Evolutionary conservation across 176 grass and related monocot genomes (phyloP).

Genomic region (Lolium multiflorum): DNA sequence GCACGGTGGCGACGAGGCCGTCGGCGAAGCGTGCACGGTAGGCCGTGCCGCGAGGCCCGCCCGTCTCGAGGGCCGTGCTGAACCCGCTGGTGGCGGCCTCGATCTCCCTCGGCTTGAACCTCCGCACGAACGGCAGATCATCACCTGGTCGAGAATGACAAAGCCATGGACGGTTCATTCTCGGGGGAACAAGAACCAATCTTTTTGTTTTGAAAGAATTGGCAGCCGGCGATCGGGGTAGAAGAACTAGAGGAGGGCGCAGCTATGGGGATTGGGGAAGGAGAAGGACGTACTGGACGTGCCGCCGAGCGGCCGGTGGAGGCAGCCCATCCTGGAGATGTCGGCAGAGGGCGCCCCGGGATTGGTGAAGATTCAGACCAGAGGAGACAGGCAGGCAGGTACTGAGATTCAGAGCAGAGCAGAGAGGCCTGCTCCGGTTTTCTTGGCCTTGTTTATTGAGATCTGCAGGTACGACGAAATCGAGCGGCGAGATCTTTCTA

Average conservation of each 20-base stretch:
- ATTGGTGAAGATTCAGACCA: constrained; percentile 21
- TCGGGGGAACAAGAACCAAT: too few relatives aligned
- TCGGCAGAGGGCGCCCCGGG: constrained; percentile 14
- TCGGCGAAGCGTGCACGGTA: constrained; percentile 82
- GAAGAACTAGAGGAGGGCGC: neutral
- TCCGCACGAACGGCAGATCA: constrained; percentile 62
- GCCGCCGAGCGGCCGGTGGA: constrained; percentile 41
- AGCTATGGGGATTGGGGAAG: neutral
- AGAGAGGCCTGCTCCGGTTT: neutral
- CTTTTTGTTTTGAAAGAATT: too few relatives aligned
- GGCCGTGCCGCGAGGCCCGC: constrained; percentile 54
- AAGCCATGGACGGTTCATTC: neutral
- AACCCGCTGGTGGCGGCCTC: constrained; percentile 77
- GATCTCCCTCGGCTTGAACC: constrained; percentile 73
- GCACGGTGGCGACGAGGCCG: constrained; percentile 72
- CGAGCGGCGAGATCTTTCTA: neutral
- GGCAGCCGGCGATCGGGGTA: neutral
- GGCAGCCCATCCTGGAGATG: constrained; percentile 33
- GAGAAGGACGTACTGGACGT: constrained; percentile 13
- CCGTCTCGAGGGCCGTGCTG: constrained; percentile 60
- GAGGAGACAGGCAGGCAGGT: constrained; percentile 3
- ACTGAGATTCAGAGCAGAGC: neutral
- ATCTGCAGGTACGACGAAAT: constrained; percentile 10
- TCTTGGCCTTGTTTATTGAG: constrained; percentile 6
- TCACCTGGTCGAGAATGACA: constrained; percentile 38